Evolutionary conservation across 345 rosid species (phyloP), one percentile per base, ranked within the genome.

Genomic region (Diplotaxis tenuifolia): DNA sequence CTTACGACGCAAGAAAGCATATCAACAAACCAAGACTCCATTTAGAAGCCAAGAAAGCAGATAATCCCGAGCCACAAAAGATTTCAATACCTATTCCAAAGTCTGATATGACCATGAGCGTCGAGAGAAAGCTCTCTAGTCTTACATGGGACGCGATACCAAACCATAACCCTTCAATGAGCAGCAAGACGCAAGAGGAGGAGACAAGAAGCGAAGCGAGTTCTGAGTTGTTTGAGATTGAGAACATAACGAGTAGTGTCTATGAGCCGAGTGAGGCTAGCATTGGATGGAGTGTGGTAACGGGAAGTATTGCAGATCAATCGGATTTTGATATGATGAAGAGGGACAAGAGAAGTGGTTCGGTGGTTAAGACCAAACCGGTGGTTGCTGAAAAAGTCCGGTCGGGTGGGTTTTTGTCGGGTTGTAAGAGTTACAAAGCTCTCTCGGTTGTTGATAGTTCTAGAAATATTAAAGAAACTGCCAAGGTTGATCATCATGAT

Each of bases 211-310:
- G 96, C 20, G 95, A 86, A 61, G 85, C 83, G 18, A 93, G 96
- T 69, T 93, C 96, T 12, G 98, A 93, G 34, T 81, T 93, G 71
- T 90, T 90, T 19, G 98, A 93, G 84, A 87, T 93, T 16, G 93
- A 89, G 58, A 88, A 93, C 82, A 68, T 90, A 27, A 83, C 86
- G 0, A 85, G 85, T 34, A 70, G 55, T 56, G 78, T 79, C 57
- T 90, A 88, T 36, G 86, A 91, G 9, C 96, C 98, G 0, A 90
- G 98, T 7, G 98, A 93, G 77, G 96, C 82, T 11, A 90, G 96
- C 77, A 84, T 93, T 47, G 92, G 89, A 23, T 93, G 96, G 98
- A 93, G 98, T 60, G 96, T 90, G 0, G 88, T 88, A 66, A 93
- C 98, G 0, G 95, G 88, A 47, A 87, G 96, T 36, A 89, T 87